Percentiles rank a stretch among this genome's conserved stretches.
Conservation (phyloP, 345 rosid species). For the Eucalyptus paniculata region DNA sequence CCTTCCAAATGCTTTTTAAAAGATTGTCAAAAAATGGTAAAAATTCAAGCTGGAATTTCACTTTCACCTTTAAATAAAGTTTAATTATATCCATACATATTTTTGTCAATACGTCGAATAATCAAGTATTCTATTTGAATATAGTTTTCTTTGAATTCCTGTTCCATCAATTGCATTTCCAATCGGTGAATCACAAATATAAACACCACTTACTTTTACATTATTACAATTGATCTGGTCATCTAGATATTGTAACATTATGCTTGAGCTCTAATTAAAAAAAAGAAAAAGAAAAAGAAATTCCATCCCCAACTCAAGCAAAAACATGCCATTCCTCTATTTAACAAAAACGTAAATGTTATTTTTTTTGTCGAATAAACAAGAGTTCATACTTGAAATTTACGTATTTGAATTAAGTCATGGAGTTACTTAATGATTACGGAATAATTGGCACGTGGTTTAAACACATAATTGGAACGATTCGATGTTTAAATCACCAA, state of each 20-base stretch:
- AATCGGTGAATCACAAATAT: neutral
- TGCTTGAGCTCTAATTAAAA: neutral
- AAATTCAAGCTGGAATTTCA: neutral
- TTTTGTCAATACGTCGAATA: too few species aligned
- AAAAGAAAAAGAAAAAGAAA: fast-evolving
- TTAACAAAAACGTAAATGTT: neutral
- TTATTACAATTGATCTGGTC: too few species aligned
- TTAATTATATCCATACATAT: too few species aligned
- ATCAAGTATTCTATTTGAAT: neutral
- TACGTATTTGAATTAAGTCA: neutral
- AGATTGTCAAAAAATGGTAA: neutral
- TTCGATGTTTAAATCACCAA: neutral
- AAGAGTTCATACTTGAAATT: neutral
- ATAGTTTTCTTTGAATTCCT: neutral
- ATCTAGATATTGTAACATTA: too few species aligned
- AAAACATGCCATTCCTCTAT: neutral
- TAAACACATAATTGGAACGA: neutral
- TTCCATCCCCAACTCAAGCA: neutral
- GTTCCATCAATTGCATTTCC: neutral
- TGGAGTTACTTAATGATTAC: neutral
- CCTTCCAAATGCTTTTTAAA: neutral
- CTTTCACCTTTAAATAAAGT: neutral
- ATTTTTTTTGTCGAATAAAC: too few species aligned
- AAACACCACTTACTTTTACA: neutral
- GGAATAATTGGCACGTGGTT: neutral